Percentiles rank a stretch among this genome's conserved stretches.
These are phyloP conservation scores for Platanthera zijinensis DNA, from an alignment of 106 monocot genomes.

Conservation along the genomic window DNA sequence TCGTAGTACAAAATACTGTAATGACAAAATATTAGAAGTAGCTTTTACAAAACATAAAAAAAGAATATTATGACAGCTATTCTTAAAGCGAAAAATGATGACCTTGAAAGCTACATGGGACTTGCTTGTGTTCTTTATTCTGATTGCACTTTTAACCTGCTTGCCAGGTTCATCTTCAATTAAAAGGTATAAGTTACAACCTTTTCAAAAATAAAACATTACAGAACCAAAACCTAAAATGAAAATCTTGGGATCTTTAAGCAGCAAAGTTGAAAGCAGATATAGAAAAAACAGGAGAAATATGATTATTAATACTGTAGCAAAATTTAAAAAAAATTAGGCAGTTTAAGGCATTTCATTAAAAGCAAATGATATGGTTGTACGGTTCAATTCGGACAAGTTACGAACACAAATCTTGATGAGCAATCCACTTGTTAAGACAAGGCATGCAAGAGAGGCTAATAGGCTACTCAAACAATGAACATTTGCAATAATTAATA, in stretches of 20 bases:
- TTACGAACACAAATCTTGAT: background rate
- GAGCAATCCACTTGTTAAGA: no score
- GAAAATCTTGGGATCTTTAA: background rate
- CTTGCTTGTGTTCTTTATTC: slow-evolving; percentile 39
- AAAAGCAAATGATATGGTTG: background rate
- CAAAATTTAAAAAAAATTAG: background rate
- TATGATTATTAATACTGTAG: background rate
- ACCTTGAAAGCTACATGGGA: slow-evolving; percentile 47
- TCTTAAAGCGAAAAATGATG: background rate
- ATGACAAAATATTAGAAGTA: background rate
- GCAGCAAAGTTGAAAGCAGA: background rate
- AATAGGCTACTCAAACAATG: no score
- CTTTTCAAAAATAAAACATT: background rate
- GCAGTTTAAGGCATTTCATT: no score
- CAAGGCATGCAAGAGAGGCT: no score
- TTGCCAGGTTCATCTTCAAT: slow-evolving; percentile 38
- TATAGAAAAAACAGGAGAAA: background rate
- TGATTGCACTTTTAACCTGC: slow-evolving; percentile 38
- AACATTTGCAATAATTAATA: no score
- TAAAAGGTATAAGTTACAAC: background rate
- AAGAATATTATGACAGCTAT: background rate
- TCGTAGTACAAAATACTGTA: background rate
- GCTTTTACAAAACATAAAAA: background rate
- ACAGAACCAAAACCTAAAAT: background rate
- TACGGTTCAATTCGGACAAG: background rate